Evolutionary conservation across 2,329 filamentous ascomycete species (phyloP).

Genomic region (Paramyrothecium sp.): DNA sequence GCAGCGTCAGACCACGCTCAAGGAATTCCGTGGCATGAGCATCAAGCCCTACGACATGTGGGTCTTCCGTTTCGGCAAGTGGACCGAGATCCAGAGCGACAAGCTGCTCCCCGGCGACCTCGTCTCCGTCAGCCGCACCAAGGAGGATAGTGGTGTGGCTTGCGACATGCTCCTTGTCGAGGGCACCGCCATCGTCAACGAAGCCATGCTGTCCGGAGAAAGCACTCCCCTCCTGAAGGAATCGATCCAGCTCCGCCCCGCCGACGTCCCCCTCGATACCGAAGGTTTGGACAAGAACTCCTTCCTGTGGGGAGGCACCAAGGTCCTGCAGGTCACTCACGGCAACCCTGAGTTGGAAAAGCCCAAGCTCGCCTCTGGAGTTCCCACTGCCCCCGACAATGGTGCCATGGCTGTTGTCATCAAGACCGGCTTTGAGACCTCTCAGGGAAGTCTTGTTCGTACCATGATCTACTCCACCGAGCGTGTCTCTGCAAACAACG

Average conservation of each 20-base stretch:
- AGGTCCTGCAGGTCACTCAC: conserved; percentile 93
- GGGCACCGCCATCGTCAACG: conserved; percentile 95
- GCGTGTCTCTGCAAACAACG: conserved; percentile 97
- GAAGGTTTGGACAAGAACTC: conserved; percentile 96
- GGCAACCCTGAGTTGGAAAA: conserved; percentile 74
- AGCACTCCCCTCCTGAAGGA: conserved; percentile 97
- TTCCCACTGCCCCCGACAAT: conserved; percentile 84
- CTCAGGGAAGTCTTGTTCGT: conserved; percentile 92
- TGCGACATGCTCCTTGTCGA: conserved; percentile 97
- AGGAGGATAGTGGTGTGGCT: conserved; percentile 94
- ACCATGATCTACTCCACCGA: conserved; percentile 99
- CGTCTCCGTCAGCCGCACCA: conserved; percentile 87
- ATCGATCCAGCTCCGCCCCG: conserved; percentile 85
- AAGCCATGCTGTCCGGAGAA: conserved; percentile 98
- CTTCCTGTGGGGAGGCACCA: conserved; percentile 95
- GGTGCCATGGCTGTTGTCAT: conserved; percentile 91
- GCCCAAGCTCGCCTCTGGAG: conserved; percentile 70
- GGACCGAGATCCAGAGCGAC: conserved; percentile 87
- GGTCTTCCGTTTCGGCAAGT: conserved; percentile 84
- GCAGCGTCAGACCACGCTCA: conserved; percentile 94
- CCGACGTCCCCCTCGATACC: conserved; percentile 75
- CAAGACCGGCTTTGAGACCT: conserved; percentile 98
- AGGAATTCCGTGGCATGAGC: conserved; percentile 97
- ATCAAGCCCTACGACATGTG: conserved; percentile 97
- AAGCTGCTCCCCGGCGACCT: conserved; percentile 90